Percentiles rank a stretch among this genome's conserved stretches.
Conservation (phyloP, 495 filamentous ascomycete species). For the Penicillium coprophilum region DNA sequence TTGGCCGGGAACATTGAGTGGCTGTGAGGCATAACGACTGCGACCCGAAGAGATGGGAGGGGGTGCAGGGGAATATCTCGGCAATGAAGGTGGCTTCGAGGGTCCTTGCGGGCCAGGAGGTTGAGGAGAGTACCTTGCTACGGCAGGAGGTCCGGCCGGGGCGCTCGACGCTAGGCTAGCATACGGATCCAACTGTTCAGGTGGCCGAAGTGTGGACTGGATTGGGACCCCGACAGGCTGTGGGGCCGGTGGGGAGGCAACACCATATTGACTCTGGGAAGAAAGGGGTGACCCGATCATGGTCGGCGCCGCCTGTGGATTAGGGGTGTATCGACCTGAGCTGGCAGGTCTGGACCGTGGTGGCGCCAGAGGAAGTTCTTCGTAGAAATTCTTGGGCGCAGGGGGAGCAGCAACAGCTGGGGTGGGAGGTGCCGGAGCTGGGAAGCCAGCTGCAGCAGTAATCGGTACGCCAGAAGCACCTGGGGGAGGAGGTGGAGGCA, state of each 20-base stretch:
- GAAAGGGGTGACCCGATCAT: slow-evolving; percentile 9
- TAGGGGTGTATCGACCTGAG: slow-evolving; percentile 55
- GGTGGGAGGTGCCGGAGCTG: slow-evolving; percentile 35
- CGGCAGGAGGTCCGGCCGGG: slow-evolving; percentile 38
- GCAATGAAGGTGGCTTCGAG: slow-evolving; percentile 34
- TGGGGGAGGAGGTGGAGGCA: slow-evolving; percentile 50
- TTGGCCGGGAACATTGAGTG: slow-evolving; percentile 44
- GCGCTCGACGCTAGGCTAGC: slow-evolving; percentile 43
- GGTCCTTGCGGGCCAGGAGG: slow-evolving; percentile 35
- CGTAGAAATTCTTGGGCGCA: slow-evolving; percentile 71
- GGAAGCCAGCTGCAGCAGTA: slow-evolving; percentile 30
- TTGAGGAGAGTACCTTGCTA: slow-evolving; percentile 43
- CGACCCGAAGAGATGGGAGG: slow-evolving; percentile 45
- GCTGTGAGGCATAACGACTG: slow-evolving; percentile 53
- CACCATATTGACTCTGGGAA: slow-evolving; percentile 23
- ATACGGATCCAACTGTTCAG: slow-evolving; percentile 65
- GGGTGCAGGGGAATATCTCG: slow-evolving; percentile 43
- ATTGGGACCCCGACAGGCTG: slow-evolving; percentile 11
- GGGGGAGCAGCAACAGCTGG: slow-evolving; percentile 25
- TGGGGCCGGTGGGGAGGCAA: slow-evolving; percentile 27
- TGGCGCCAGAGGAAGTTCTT: slow-evolving; percentile 73
- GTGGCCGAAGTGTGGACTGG: slow-evolving; percentile 47
- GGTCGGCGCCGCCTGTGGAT: slow-evolving; percentile 25
- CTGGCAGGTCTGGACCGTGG: slow-evolving; percentile 52
- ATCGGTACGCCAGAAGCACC: slow-evolving; percentile 57